Conservation (phyloP, 108 stramenopile species). For the Skeletonema menzelii region DNA sequence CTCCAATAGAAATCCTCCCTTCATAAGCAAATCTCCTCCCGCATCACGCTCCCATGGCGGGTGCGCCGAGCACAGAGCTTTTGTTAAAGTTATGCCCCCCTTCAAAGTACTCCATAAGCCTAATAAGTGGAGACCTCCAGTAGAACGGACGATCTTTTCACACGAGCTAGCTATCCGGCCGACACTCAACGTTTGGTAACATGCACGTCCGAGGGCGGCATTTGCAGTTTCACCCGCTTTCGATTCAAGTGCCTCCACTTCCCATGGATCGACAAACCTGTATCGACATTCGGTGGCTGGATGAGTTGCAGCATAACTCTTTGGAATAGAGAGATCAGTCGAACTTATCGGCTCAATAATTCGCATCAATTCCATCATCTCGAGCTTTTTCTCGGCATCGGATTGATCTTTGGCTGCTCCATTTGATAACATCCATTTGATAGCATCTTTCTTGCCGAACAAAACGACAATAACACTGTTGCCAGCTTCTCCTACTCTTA, state of each 20-base stretch:
- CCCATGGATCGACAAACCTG: constrained; percentile 90
- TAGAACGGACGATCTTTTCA: constrained; percentile 53
- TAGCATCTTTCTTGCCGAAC: constrained; percentile 72
- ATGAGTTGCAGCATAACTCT: constrained; percentile 32
- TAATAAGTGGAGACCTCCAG: constrained; percentile 69
- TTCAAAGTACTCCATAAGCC: constrained; percentile 69
- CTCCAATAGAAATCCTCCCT: constrained; percentile 55
- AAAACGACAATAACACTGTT: constrained; percentile 84
- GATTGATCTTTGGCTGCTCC: constrained; percentile 55
- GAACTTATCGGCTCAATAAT: constrained; percentile 80
- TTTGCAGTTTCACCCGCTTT: constrained; percentile 73
- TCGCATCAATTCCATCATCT: constrained; percentile 65
- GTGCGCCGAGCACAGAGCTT: constrained; percentile 79
- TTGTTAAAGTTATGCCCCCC: constrained; percentile 72
- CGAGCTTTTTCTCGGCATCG: constrained; percentile 58
- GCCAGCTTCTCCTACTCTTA: constrained; percentile 78
- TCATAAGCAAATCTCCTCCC: constrained; percentile 77
- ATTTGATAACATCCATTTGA: constrained; percentile 66
- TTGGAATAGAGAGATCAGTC: constrained; percentile 38
- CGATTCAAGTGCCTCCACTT: constrained; percentile 79
- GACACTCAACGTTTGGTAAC: constrained; percentile 63
- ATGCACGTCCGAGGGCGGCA: constrained; percentile 73
- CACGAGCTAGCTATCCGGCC: constrained; percentile 60
- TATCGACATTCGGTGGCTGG: constrained; percentile 61
- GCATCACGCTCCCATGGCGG: constrained; percentile 84